Conservation (phyloP, 768 basidiomycete species). For the Boletus rufocinnamomeus region DNA sequence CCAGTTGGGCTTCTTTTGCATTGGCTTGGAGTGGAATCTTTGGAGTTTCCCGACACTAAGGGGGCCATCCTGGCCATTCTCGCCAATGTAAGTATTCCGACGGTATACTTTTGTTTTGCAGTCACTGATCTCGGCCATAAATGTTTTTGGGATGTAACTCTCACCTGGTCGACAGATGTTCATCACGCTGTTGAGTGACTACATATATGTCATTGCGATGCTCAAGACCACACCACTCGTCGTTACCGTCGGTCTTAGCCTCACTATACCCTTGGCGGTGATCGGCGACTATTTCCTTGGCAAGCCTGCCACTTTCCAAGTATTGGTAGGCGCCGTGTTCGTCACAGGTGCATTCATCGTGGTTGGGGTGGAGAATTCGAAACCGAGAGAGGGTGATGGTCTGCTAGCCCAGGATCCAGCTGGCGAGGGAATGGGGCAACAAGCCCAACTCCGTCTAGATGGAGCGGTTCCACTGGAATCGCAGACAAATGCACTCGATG, state of each 20-base stretch:
- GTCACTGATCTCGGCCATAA: not conserved
- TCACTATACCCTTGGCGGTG: constrained; percentile 93
- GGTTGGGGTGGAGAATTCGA: constrained; percentile 59
- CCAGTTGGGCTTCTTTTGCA: constrained; percentile 81
- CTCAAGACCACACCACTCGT: constrained; percentile 95
- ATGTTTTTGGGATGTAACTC: not conserved
- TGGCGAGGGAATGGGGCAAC: constrained; percentile 5
- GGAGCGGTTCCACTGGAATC: constrained; percentile 11
- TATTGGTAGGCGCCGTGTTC: constrained; percentile 71
- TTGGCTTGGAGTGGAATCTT: constrained; percentile 65
- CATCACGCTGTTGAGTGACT: constrained; percentile 84
- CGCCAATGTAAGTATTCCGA: constrained; percentile 50
- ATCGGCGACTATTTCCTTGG: constrained; percentile 74
- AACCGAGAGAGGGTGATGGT: constrained; percentile 39
- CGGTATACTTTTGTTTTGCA: not conserved
- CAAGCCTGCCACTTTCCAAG: constrained; percentile 55
- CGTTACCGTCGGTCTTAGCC: constrained; percentile 87
- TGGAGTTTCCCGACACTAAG: constrained; percentile 64
- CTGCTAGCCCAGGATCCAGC: constrained; percentile 4
- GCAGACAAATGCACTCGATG: constrained; percentile 1
- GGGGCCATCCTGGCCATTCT: constrained; percentile 51
- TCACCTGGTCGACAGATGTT: constrained; percentile 56
- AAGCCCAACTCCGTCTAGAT: constrained; percentile 7
- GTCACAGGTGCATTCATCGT: constrained; percentile 79
- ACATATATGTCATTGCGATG: constrained; percentile 87